Evolutionary conservation across 164 flowering plant genomes (phyloP).

Genomic region (Sedum album): DNA sequence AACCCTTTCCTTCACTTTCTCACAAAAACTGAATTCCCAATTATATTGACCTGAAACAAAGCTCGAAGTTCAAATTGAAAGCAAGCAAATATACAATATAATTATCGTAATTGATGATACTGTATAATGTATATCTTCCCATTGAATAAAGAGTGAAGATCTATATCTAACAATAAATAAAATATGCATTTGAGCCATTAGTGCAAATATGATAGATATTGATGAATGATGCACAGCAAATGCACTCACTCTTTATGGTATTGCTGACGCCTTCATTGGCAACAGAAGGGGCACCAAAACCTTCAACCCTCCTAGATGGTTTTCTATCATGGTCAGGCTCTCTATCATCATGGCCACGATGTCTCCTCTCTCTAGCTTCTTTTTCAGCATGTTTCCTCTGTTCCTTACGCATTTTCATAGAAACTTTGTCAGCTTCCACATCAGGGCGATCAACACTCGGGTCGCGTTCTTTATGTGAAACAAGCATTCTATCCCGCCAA

Average conservation of each 20-base stretch:
- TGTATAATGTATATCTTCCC: background rate
- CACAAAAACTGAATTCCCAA: constrained; percentile 54
- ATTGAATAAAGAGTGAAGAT: background rate
- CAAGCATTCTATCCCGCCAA: constrained; percentile 33
- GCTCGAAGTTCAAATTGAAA: background rate
- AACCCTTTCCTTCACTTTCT: constrained; percentile 60
- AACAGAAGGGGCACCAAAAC: constrained; percentile 27
- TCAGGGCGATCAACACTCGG: constrained; percentile 53
- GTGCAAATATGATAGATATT: too few species aligned
- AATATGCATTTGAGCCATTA: too few species aligned
- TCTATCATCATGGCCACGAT: constrained; percentile 43
- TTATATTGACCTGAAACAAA: constrained; percentile 41
- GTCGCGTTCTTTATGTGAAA: constrained; percentile 41
- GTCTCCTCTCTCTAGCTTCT: constrained; percentile 41
- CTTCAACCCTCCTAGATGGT: constrained; percentile 40
- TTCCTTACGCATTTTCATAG: constrained; percentile 40
- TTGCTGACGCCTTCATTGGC: constrained; percentile 44
- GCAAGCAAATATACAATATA: background rate
- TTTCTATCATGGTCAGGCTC: constrained; percentile 44
- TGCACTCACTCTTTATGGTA: constrained; percentile 40
- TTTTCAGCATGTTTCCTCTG: constrained; percentile 45
- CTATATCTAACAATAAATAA: too few species aligned
- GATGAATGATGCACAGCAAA: background rate
- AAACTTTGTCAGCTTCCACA: constrained; percentile 43
- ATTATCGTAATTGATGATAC: background rate